phyloP scores from a whole-genome alignment of 2,329 filamentous ascomycete species.

The Cladosporium sp. region DNA sequence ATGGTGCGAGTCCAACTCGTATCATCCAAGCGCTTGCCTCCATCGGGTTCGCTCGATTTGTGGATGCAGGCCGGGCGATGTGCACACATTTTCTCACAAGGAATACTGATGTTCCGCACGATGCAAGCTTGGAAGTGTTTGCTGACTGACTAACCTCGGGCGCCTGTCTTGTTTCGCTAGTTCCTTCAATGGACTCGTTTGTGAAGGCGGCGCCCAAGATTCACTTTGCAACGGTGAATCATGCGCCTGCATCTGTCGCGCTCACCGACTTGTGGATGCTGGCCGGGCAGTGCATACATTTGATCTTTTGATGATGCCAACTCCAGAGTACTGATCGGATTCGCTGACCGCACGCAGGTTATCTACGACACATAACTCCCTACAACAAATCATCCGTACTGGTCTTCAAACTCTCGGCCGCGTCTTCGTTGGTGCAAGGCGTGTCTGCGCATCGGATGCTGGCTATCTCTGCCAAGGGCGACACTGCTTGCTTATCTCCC shows the following conservation, averaged over 20 bases:
- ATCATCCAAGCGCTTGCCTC: not conserved
- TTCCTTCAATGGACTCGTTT: not conserved
- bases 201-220: not conserved
- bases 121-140: not conserved
- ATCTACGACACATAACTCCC: too few species aligned
- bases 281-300: not conserved
- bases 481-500: constrained; percentile 4
- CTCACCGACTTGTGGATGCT: not conserved
- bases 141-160: not conserved
- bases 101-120: not conserved
- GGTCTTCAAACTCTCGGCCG: not conserved
- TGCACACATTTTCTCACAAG: not conserved
- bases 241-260: not conserved
- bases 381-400: not conserved
- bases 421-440: not conserved
- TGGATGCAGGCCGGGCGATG: not conserved
- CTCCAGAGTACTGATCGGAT: not conserved
- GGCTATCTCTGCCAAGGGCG: not conserved
- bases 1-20: too few species aligned
- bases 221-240: not conserved
- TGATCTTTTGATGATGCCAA: not conserved
- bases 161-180: not conserved
- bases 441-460: not conserved
- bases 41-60: not conserved
- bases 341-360: not conserved